These are phyloP conservation scores for Phylloporus sp. DNA, from an alignment of 768 basidiomycete genomes.

Conservation along the genomic window DNA sequence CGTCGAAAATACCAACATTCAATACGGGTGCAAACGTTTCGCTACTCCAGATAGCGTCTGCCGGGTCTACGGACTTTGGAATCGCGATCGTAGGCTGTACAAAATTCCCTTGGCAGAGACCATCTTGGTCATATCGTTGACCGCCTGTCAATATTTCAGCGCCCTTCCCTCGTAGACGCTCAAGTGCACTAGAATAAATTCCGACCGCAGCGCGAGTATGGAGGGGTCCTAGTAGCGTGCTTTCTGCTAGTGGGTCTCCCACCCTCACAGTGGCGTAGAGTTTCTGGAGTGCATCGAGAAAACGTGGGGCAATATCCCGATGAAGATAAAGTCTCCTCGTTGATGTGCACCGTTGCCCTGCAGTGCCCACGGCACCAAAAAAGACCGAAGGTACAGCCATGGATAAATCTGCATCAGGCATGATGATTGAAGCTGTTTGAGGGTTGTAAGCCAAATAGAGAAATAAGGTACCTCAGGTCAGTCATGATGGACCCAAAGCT, in stretches of 20 bases:
- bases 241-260: slow-evolving; percentile 77
- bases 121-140: slow-evolving; percentile 44
- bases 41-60: slow-evolving; percentile 62
- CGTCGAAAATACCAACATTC: slow-evolving; percentile 80
- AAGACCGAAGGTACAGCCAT: slow-evolving; percentile 88
- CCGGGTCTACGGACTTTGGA: slow-evolving; percentile 51
- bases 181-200: slow-evolving; percentile 57
- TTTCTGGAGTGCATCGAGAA: slow-evolving; percentile 68
- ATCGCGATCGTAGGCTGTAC: slow-evolving; percentile 84
- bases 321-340: slow-evolving; percentile 90
- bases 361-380: slow-evolving; percentile 89
- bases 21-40: slow-evolving; percentile 90
- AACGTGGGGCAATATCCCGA: slow-evolving; percentile 65
- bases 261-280: slow-evolving; percentile 68
- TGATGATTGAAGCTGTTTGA: slow-evolving; percentile 74
- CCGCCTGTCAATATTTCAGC: slow-evolving; percentile 81
- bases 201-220: slow-evolving; percentile 69
- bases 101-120: slow-evolving; percentile 71
- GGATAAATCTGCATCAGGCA: slow-evolving; percentile 88
- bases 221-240: slow-evolving; percentile 81
- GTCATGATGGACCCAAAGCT: slow-evolving; percentile 13
- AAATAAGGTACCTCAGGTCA: slow-evolving; percentile 17
- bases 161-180: slow-evolving; percentile 54
- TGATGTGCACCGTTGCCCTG: slow-evolving; percentile 78
- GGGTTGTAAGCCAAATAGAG: slow-evolving; percentile 13